Base-by-base conservation (phyloP, 495 filamentous ascomycete species). In the Schizothecium vesticola region DNA sequence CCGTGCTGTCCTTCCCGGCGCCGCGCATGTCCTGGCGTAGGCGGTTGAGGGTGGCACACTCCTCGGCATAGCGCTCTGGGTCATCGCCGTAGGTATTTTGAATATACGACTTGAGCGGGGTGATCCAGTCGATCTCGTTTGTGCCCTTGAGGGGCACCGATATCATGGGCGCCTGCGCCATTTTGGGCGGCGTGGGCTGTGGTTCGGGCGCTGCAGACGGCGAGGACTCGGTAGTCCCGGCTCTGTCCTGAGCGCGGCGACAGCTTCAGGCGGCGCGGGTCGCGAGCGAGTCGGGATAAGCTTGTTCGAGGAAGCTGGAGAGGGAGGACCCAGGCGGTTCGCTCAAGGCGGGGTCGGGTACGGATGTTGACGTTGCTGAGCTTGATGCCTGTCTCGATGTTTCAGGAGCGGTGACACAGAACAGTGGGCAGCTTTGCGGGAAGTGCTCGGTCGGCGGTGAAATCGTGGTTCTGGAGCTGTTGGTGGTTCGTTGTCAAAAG, bases 21-120 rank as follows among this genome's bases (percentile, higher is more conserved):
- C 96, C 95, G 77, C 95, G 88, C 96, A 98, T 98, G 77, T 99
- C 95, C 86, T 99, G 95, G 72, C 95, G 89, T 77, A 99, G 83
- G n/a, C 95, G 89, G 82, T 97, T 96, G 80, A 99, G 90, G 19
- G 93, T 97, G 19, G 88, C 88, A 80, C 95, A 99, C 86, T 98
- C 96, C 79, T 96, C 91, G 55, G 86, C 84, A 80, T 99, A 99
- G 71, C 92, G 86, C 73, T 98, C 95, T 57, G 95, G 95, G 79
- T 99, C 95, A 77, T 97, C 92, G 73, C 94, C 93, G 80, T 99
- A 97, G 12, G 90, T 94, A 76, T 92, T 85, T 71, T 92, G 87
- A 68, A 99, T 97, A 82, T 98, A 97, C 65, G 84, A 83, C 85
- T 97, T 98, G 72, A 99, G 86, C 65, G 95, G 96, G 28, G 86